Base-by-base conservation (phyloP, 768 basidiomycete genomes). In the Nevesoporus exiguus region DNA sequence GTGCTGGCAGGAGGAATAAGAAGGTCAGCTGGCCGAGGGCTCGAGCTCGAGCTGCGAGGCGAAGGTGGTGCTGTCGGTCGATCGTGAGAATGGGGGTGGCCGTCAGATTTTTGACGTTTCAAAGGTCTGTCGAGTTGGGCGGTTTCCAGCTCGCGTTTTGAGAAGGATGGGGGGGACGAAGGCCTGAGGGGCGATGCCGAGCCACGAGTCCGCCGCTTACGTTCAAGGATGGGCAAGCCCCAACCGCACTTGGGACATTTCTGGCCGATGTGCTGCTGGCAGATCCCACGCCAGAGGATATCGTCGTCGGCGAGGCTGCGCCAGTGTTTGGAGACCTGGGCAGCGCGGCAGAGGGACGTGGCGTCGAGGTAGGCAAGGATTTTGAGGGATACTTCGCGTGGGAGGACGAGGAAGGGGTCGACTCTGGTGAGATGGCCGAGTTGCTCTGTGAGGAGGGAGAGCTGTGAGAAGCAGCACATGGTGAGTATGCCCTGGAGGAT, bases 401-500 rank as follows among this genome's bases (percentile, higher is more conserved):
- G 97, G 44, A 99, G 81, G 59, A 93, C 82, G 43, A 79, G 74
- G 72, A 98, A 93, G 10, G 96, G 97, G 69, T 99, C 97, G 71
- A 98, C 86, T 61, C 97, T 87, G 70, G 97, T 98, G 61, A 98
- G 86, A 60, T 91, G 86, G 31, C 85, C 77, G 56, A 98, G 90
- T 49, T 93, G 88, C 58, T 97, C 92, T 29, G 93, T 88, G 54
- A 99, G 86, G 47, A 98, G 88, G 25, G 97, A 98, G 27, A 99
- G 86, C 66, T 99, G 94, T 44, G 91, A 95, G 77, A 97, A 98
- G 74, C 97, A 98, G 71, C 95, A 98, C 93, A 99, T 98, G 15
- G 97, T 98, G 61, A 99, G 84, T 54, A 99, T 81, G 37, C 97
- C 97, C 64, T 91, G 92, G 46, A 99, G 87, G 67, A 98, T 98